phyloP scores from a whole-genome alignment of 495 filamentous ascomycete species.

The Penicilliopsis zonata region DNA sequence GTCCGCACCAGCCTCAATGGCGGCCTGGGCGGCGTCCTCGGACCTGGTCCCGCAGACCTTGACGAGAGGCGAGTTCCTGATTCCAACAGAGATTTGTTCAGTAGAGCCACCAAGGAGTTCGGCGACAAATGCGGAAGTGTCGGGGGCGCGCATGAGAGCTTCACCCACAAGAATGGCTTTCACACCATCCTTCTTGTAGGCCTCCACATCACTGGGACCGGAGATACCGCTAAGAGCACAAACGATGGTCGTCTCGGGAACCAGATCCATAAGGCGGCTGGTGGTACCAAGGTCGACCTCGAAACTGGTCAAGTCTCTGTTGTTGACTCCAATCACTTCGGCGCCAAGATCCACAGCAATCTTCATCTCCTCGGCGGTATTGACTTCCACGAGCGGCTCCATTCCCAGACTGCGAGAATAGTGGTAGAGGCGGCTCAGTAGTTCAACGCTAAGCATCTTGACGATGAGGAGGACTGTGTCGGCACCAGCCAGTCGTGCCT shows the following conservation, averaged over 20 bases:
- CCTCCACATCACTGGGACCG: conserved; percentile 77
- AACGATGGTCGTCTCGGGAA: conserved; percentile 76
- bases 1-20: conserved; percentile 82
- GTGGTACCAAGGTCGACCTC: conserved; percentile 95
- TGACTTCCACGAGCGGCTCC: conserved; percentile 96
- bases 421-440: conserved; percentile 68
- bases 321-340: conserved; percentile 97
- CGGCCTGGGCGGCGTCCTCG: conserved; percentile 64
- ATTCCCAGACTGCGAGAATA: conserved; percentile 89
- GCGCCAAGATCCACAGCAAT: conserved; percentile 75
- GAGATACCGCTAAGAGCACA: conserved; percentile 93
- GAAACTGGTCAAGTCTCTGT: conserved; percentile 88
- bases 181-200: conserved; percentile 79
- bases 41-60: conserved; percentile 96
- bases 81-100: conserved; percentile 9
- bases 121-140: conserved; percentile 70
- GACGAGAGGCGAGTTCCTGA: conserved; percentile 45
- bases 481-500: conserved; percentile 84
- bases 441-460: conserved; percentile 79
- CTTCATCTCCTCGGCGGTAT: conserved; percentile 86
- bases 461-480: conserved; percentile 95
- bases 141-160: conserved; percentile 79
- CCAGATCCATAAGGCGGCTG: conserved; percentile 74
- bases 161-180: conserved; percentile 92
- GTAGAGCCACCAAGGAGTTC: conserved; percentile 56